Conservation (phyloP, 192 early-diverging fungal genomes). For the Endogone sp. region DNA sequence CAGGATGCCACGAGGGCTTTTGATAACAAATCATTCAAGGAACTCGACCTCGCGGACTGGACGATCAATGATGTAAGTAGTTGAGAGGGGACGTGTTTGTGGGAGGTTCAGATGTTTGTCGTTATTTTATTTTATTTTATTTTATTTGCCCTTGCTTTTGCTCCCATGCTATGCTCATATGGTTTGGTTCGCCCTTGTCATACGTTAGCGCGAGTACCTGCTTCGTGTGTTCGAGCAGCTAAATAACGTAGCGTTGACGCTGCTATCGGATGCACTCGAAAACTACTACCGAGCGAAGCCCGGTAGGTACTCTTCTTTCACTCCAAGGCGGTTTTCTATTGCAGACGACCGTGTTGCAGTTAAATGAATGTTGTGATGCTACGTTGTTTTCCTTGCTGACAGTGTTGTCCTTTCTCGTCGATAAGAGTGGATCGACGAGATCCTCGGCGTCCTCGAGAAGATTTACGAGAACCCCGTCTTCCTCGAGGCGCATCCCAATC, state of each 20-base stretch:
- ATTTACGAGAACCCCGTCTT: constrained; percentile 33
- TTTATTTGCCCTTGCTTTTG: no score
- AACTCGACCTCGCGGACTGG: constrained; percentile 44
- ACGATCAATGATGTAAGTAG: constrained; percentile 53
- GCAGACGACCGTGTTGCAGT: background rate
- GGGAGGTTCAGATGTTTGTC: no score
- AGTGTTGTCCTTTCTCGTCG: background rate
- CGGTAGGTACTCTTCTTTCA: background rate
- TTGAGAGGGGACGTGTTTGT: no score
- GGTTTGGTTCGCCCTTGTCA: background rate
- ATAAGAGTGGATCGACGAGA: constrained; percentile 22
- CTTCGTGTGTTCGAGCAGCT: constrained; percentile 40
- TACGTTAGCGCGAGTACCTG: constrained; percentile 37
- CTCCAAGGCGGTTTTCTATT: no score
- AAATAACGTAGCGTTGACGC: constrained; percentile 33
- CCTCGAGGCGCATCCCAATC: constrained; percentile 16
- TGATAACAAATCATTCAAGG: constrained; percentile 27
- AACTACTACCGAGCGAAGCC: constrained; percentile 19
- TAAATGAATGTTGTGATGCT: background rate
- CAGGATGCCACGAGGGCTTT: constrained; percentile 25
- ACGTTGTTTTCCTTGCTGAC: no score
- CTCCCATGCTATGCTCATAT: no score
- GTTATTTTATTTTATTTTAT: no score
- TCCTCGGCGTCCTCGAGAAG: constrained; percentile 20
- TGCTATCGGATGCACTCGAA: constrained; percentile 14